These are phyloP conservation scores for Fusarium sambucinum DNA, from an alignment of 2,329 filamentous ascomycete species.

Conservation along the genomic window DNA sequence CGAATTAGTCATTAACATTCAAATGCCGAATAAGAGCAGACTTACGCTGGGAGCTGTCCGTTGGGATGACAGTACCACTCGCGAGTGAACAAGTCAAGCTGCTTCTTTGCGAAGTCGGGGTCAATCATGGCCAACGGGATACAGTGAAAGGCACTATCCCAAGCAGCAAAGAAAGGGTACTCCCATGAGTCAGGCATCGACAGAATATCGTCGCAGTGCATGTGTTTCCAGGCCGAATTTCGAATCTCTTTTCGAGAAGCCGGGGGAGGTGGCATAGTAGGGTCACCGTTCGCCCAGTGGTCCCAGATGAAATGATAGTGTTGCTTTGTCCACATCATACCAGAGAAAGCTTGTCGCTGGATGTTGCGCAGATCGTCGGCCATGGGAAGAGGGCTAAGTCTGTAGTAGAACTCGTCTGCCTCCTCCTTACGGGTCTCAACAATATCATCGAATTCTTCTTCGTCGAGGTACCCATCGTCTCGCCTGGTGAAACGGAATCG, in stretches of 20 bases:
- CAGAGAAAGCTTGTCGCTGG: conserved; percentile 91
- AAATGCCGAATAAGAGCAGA: conserved; percentile 18
- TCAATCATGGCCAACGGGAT: conserved; percentile 97
- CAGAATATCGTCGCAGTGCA: conserved; percentile 93
- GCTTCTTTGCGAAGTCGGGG: conserved; percentile 97
- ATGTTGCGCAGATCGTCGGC: conserved; percentile 93
- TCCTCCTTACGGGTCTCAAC: conserved; percentile 89
- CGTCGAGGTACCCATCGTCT: conserved; percentile 83
- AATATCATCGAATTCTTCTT: conserved; percentile 91
- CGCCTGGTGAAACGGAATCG: conserved; percentile 88
- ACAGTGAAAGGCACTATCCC: conserved; percentile 97
- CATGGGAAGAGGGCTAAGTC: conserved; percentile 93
- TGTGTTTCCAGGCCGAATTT: conserved; percentile 92
- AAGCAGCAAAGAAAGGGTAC: conserved; percentile 97
- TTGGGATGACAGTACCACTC: conserved; percentile 99
- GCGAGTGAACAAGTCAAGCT: conserved; percentile 92
- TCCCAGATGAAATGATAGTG: conserved; percentile 98
- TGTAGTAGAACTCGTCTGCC: conserved; percentile 95
- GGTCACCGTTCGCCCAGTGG: conserved; percentile 96
- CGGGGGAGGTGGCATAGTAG: conserved; percentile 87
- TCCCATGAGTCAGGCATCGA: conserved; percentile 99
- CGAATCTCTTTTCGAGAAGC: conserved; percentile 81
- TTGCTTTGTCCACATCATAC: conserved; percentile 99
- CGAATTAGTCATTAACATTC: conserved; percentile 22
- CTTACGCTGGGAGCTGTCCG: conserved; percentile 88